Base-by-base conservation (phyloP, 225 moss, liverwort and hornwort genomes). In the Pseudoscleropodium purum region DNA sequence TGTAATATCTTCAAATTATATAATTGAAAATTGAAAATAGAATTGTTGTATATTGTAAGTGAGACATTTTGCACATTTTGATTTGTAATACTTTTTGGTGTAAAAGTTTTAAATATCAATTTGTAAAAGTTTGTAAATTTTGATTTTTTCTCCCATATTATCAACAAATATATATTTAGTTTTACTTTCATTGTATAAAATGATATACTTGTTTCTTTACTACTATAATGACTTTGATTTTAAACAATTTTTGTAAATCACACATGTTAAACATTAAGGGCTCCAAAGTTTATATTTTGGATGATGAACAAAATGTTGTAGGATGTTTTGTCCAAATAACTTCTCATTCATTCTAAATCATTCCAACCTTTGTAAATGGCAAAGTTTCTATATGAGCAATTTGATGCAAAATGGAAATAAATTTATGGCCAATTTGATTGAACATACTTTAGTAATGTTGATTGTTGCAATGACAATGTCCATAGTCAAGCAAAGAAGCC, bases 141-240 rank as follows among this genome's bases (percentile, higher is more conserved):
- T 2, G 3, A 25, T 4, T 37, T 36, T 15, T 37, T 25, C 16
- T 1, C 7, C 37, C 6, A 9, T 56, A 37, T 37, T 56, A 26
- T 16, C 25, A 2, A 14, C 14, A 25, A 78, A 56, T 78, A 25
- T 56, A 10, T 37, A 16, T 37, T 5, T 5, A n/a, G 1, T 79
- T 26, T 1, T 0, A n/a, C 2, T 24, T 37, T 26, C 0, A 26
- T n/a, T n/a, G 26, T 4, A 9, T 0, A 0, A 17, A 57, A 6
- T 56, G n/a, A 25, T 26, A n/a, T 10, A 16, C 16, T 79, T 79
- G 10, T 37, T 79, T 57, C 7, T n/a, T 37, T 57, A 7, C 7
- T 11, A 17, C 2, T 27, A 56, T 25, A 0, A 4, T 78, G 25
- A 16, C 0, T 56, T 0, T 26, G 37, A 16, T 6, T 25, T 79